Evolutionary conservation across 1,139 yeast genomes (phyloP).

Genomic region (Scheffersomyces titani): DNA sequence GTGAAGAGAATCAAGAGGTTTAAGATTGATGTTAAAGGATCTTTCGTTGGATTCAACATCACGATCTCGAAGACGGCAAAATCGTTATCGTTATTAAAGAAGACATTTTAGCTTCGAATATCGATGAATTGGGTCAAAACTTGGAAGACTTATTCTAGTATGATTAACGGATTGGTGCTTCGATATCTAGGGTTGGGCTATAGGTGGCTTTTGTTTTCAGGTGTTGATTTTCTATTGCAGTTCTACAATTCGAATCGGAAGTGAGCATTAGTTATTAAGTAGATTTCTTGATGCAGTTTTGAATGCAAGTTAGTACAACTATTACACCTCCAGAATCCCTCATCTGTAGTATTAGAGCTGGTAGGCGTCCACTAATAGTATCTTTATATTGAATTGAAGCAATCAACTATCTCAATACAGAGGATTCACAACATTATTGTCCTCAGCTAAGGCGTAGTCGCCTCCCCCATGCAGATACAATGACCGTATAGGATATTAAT

Average conservation of each 20-base stretch:
- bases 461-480: too few species aligned
- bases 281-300: neutral
- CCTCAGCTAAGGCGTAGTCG: too few species aligned
- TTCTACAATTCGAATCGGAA: too few species aligned
- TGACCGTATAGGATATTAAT: too few species aligned
- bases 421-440: too few species aligned
- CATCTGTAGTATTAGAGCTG: neutral
- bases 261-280: too few species aligned
- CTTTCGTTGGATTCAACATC: constrained; percentile 3
- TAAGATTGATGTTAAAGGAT: constrained; percentile 5
- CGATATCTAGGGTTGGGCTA: too few species aligned
- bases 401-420: too few species aligned
- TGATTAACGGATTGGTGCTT: neutral
- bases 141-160: constrained; percentile 5
- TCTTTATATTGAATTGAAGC: too few species aligned
- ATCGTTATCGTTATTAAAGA: constrained; percentile 7
- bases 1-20: constrained; percentile 7
- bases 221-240: too few species aligned
- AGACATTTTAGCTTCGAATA: constrained; percentile 5
- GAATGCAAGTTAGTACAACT: neutral
- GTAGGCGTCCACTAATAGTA: too few species aligned
- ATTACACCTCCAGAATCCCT: neutral
- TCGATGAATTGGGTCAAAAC: constrained; percentile 5
- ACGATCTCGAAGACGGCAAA: constrained; percentile 7
- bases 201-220: neutral